Percentiles rank a stretch among this genome's conserved stretches.
Evolutionary conservation across 83 land plant genomes (phyloP).

Genomic region (Diphasiastrum complanatum): DNA sequence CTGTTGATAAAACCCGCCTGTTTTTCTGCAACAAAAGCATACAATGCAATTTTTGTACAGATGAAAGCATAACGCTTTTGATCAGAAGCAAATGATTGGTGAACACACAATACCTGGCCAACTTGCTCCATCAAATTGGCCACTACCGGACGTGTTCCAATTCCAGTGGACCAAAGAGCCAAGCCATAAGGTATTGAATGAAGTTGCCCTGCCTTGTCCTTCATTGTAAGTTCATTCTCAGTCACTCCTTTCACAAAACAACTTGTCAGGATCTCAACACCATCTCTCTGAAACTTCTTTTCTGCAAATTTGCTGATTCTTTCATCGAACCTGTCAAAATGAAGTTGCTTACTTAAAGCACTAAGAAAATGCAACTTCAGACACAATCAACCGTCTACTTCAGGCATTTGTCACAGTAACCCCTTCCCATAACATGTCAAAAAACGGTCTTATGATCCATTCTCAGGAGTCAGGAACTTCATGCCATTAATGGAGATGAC

Average conservation of each 20-base stretch:
- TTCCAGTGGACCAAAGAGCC: constrained; percentile 95
- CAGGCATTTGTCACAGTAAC: no score
- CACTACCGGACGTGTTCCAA: constrained; percentile 68
- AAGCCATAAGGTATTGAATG: constrained; percentile 62
- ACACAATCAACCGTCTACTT: neutral
- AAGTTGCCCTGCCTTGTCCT: constrained; percentile 33
- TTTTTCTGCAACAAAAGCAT: constrained; percentile 25
- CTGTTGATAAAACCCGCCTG: constrained; percentile 78
- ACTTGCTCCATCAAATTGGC: constrained; percentile 73
- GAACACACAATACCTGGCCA: constrained; percentile 57
- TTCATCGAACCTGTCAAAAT: constrained; percentile 64
- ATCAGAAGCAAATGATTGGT: neutral
- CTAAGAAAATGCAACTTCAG: neutral
- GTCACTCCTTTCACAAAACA: constrained; percentile 52
- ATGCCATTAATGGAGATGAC: no score
- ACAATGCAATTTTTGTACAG: neutral
- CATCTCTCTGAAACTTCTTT: constrained; percentile 28
- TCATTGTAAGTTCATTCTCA: constrained; percentile 49
- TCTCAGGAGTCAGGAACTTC: no score
- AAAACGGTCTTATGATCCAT: no score
- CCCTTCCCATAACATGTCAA: no score
- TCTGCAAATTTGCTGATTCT: constrained; percentile 28
- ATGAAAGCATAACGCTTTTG: constrained; percentile 9
- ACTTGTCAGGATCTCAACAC: constrained; percentile 38
- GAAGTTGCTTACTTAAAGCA: neutral